Conservation (phyloP, 1,139 yeast species). For the Geotrichum aggregatum region DNA sequence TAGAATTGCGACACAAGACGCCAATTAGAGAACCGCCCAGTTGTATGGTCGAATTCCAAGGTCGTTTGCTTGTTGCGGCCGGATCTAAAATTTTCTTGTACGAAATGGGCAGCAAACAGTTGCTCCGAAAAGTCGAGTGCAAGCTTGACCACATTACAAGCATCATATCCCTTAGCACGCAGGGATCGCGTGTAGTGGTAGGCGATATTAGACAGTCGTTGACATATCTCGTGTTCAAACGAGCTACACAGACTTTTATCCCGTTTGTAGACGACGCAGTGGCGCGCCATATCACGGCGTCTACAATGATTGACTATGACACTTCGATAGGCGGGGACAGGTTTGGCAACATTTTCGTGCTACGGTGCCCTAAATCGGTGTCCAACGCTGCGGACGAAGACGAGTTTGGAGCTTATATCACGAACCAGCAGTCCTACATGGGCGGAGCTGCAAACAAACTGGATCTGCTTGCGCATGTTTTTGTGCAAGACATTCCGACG, state of each 20-base stretch:
- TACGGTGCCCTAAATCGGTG: slow-evolving; percentile 52
- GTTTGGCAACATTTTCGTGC: slow-evolving; percentile 72
- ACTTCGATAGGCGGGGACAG: slow-evolving; percentile 86
- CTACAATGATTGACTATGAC: slow-evolving; percentile 61
- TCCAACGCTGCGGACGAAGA: slow-evolving; percentile 51
- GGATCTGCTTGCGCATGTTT: slow-evolving; percentile 55
- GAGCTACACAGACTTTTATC: slow-evolving; percentile 49
- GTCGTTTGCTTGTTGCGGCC: slow-evolving; percentile 58
- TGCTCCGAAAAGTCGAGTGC: slow-evolving; percentile 58
- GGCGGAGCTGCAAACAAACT: slow-evolving; percentile 57
- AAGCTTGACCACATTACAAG: slow-evolving; percentile 39
- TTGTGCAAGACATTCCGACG: slow-evolving; percentile 66
- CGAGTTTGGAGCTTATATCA: slow-evolving; percentile 41
- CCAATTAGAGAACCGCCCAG: slow-evolving; percentile 48
- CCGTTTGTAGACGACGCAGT: slow-evolving; percentile 68
- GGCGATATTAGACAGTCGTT: slow-evolving; percentile 70
- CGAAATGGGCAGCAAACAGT: slow-evolving; percentile 74
- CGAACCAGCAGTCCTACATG: slow-evolving; percentile 38
- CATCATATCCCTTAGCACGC: slow-evolving; percentile 51
- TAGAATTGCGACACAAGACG: slow-evolving; percentile 62
- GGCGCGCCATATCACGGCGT: slow-evolving; percentile 61
- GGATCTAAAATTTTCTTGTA: slow-evolving; percentile 54
- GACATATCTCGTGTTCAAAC: slow-evolving; percentile 53
- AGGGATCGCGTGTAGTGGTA: slow-evolving; percentile 58
- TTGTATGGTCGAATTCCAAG: slow-evolving; percentile 56